Percentiles rank a stretch among this genome's conserved stretches.
Evolutionary conservation across 169 alveolate species (phyloP).

Genomic region (Plasmodium gonderi): DNA sequence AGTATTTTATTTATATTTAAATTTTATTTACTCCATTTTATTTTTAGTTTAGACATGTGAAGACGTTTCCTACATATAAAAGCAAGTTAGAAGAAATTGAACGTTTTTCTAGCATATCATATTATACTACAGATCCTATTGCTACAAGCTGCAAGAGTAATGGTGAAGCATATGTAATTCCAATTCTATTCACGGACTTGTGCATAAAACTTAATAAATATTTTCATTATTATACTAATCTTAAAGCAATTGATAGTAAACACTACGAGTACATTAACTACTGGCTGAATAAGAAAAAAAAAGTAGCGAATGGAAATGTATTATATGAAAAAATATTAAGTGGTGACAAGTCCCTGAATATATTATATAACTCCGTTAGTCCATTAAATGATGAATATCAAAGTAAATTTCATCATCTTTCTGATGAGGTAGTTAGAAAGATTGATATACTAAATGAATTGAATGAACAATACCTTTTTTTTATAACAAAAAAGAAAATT

Average conservation of each 20-base stretch:
- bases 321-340: neutral
- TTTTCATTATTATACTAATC: neutral
- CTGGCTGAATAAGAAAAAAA: neutral
- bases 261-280: neutral
- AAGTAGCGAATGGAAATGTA: neutral
- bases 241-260: neutral
- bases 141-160: neutral
- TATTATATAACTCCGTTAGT: neutral
- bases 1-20: neutral
- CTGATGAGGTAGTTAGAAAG: neutral
- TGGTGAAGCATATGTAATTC: neutral
- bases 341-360: neutral
- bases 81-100: neutral
- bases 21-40: neutral
- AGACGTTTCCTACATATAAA: neutral
- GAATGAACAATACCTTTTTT: neutral
- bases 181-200: neutral
- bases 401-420: neutral
- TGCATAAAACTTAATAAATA: neutral
- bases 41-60: neutral
- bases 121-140: neutral
- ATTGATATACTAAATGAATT: neutral
- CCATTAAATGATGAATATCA: neutral
- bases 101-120: neutral
- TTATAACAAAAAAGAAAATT: neutral